phyloP scores from a whole-genome alignment of 192 early-diverging fungal genomes.

The Coemansia sp. region DNA sequence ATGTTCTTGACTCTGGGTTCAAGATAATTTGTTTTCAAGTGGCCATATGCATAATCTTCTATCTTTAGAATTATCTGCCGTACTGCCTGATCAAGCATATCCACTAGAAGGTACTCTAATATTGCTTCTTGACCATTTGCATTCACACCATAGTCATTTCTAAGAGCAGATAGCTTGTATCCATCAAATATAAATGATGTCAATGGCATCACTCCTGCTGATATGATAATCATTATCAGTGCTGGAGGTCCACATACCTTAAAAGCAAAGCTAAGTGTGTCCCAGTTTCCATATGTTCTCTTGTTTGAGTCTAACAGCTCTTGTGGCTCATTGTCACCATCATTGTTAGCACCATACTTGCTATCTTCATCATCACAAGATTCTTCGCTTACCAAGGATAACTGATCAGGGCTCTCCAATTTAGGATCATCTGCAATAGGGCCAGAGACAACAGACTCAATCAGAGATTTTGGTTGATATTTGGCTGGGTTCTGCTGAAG shows the following conservation, averaged over 20 bases:
- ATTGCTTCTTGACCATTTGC: background rate
- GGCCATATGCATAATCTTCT: background rate
- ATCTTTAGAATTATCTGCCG: background rate
- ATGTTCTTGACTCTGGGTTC: background rate
- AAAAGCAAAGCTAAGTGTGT: conserved; percentile 15
- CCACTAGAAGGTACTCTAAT: background rate
- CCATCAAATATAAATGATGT: conserved; percentile 19
- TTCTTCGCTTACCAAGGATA: background rate
- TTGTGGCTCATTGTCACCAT: background rate
- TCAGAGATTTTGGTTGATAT: conserved; percentile 4
- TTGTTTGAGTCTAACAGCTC: background rate
- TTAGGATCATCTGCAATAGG: too few species aligned
- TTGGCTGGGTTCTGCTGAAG: conserved; percentile 9
- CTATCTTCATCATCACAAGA: background rate
- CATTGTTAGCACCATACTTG: background rate
- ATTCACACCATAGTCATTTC: background rate
- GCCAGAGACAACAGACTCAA: background rate
- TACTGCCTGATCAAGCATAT: background rate
- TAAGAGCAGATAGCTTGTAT: conserved; percentile 16
- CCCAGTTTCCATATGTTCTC: background rate
- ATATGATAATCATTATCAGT: conserved; percentile 5
- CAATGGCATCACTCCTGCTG: conserved; percentile 15
- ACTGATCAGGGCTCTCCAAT: background rate
- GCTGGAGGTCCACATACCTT: conserved; percentile 21
- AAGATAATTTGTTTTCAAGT: background rate